These are phyloP conservation scores for Akanthomyces muscarius DNA, from an alignment of 2,329 filamentous ascomycete genomes.

Conservation along the genomic window DNA sequence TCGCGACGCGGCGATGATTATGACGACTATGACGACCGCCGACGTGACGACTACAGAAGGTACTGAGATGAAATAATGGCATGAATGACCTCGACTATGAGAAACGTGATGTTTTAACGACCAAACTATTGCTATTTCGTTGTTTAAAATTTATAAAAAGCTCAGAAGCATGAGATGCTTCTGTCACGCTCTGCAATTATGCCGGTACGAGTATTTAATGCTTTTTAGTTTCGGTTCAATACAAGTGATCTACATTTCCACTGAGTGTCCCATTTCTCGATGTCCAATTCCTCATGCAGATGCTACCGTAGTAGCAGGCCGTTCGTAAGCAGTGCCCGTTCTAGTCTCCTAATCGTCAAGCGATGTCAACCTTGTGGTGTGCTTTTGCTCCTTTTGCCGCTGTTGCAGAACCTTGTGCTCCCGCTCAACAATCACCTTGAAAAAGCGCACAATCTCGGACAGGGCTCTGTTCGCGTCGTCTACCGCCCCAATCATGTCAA, in stretches of 20 bases:
- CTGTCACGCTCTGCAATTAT: not conserved
- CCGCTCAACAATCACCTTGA: slow-evolving; percentile 48
- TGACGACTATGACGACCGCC: slow-evolving; percentile 19
- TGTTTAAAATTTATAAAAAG: not conserved
- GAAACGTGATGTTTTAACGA: not conserved
- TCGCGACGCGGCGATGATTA: slow-evolving; percentile 15
- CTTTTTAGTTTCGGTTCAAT: not conserved
- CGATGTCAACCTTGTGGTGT: not conserved
- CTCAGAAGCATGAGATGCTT: not conserved
- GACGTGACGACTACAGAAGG: slow-evolving; percentile 9
- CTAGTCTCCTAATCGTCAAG: not conserved
- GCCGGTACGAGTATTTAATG: not conserved
- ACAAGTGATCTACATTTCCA: not conserved
- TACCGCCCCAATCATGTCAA: slow-evolving; percentile 45
- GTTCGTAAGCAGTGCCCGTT: not conserved
- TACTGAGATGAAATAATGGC: slow-evolving; percentile 17
- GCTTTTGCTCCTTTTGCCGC: slow-evolving; percentile 21
- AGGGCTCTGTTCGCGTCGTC: slow-evolving; percentile 43
- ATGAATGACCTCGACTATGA: slow-evolving; percentile 18
- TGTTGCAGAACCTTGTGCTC: slow-evolving; percentile 32
- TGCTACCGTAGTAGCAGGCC: not conserved
- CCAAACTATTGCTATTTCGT: not conserved
- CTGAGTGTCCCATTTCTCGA: no score
- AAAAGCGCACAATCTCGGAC: slow-evolving; percentile 50
- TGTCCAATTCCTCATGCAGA: not conserved